Evolutionary conservation across 306 rosid genomes (phyloP), one percentile per base, ranked within the genome.

Genomic region (Cucurbita pepo): DNA sequence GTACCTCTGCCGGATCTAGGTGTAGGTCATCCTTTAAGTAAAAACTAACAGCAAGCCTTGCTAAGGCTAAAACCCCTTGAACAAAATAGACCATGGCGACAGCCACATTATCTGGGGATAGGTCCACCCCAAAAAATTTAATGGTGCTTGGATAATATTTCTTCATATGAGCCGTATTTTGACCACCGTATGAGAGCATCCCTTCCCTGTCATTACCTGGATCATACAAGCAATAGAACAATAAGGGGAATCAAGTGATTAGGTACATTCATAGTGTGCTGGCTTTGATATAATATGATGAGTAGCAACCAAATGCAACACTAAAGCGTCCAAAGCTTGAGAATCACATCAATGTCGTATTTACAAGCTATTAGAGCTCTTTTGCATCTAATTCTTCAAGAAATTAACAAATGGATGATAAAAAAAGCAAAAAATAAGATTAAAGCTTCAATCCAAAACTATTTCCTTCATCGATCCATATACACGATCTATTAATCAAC

Each of bases 81-180:
- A 95, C 99, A 88, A 95, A 95, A 82, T 95, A 95, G 22, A 95
- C 99, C 99, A 95, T 91, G 6, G 99, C 95, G 61, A 95, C 96
- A 48, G 99, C 97, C 69, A 86, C 76, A 78, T 86, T 91, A 83
- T 95, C 99, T 7, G 97, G 97, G 40, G 92, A 86, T 72, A 95
- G 80, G 10, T 95, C 95, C 56, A 91, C 90, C 77, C 97, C 99
- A 72, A 84, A 88, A 83, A 85, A 69, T 80, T 74, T 86, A 14
- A 83, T 75, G 71, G 44, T 40, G 71, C 86, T 73, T 65, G 77
- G 38, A 8, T 66, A 69, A 74, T 82, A 80, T 73, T 80, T 91
- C 57, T 19, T 82, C 80, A 83, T 90, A 53, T 67, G 77, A n/a
- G 79, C 55, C 53, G 72, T 70, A 52, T 71, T 78, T 82, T 72